These are phyloP conservation scores for Rhizopogon roseolus DNA, from an alignment of 768 basidiomycete species.

Conservation along the genomic window DNA sequence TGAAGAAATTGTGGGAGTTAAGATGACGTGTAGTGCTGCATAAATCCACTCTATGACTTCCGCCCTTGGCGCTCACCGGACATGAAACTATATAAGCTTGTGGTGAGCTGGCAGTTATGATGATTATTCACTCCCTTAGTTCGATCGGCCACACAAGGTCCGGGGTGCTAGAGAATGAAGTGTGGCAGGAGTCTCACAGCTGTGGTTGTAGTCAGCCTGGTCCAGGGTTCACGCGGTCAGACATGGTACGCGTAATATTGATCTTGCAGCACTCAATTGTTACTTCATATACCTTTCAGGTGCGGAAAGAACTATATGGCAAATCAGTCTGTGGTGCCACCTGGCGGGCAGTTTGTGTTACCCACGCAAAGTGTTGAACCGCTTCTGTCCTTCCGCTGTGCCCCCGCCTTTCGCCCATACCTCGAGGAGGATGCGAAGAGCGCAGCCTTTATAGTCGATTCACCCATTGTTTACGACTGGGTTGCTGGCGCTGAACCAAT, in stretches of 20 bases:
- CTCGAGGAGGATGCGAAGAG: conserved; percentile 33
- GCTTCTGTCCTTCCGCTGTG: conserved; percentile 42
- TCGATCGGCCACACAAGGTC: background rate
- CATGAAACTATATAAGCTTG: background rate
- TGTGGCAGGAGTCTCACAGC: background rate
- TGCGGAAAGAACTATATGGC: conserved; percentile 47
- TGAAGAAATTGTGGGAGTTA: too few species aligned
- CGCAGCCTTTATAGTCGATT: conserved; percentile 31
- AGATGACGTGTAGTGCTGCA: too few species aligned
- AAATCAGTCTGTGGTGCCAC: conserved; percentile 35
- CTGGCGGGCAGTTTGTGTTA: conserved; percentile 41
- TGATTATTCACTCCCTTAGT: background rate
- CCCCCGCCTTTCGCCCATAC: conserved; percentile 44
- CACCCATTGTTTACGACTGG: conserved; percentile 30
- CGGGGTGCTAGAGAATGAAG: conserved; percentile 12
- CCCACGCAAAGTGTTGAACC: conserved; percentile 30
- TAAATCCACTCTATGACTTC: too few species aligned
- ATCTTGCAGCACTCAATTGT: background rate
- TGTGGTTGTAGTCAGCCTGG: conserved; percentile 7
- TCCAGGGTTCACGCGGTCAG: conserved; percentile 14
- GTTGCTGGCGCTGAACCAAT: conserved; percentile 32
- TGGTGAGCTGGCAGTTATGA: too few species aligned
- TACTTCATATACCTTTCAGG: conserved; percentile 23
- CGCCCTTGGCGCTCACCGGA: too few species aligned
- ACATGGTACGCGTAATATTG: conserved; percentile 15